These are phyloP conservation scores for Salicornia ramosissima DNA, from an alignment of 148 eudicot genomes.

Conservation along the genomic window DNA sequence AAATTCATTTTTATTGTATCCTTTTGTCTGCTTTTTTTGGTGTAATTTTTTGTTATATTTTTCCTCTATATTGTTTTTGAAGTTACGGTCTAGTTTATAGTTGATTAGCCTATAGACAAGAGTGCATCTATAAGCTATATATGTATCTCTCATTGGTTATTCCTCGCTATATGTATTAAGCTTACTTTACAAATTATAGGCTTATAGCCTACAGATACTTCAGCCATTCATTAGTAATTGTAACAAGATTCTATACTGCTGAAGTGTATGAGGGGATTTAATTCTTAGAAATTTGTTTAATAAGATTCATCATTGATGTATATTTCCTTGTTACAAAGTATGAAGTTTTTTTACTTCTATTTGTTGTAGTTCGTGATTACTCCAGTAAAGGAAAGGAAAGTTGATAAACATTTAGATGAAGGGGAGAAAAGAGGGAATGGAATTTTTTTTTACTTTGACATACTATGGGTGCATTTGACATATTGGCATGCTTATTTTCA, in stretches of 20 bases:
- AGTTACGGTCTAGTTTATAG: slow-evolving; percentile 26
- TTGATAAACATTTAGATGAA: no score
- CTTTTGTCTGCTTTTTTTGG: slow-evolving; percentile 26
- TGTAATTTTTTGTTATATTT: slow-evolving; percentile 17
- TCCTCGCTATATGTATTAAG: slow-evolving; percentile 24
- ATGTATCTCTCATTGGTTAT: slow-evolving; percentile 23
- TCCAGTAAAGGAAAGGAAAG: no score
- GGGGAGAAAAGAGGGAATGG: no score
- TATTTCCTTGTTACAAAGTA: neutral
- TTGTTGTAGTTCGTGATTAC: neutral
- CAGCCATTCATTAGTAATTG: slow-evolving; percentile 36
- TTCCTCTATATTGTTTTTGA: slow-evolving; percentile 13
- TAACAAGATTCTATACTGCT: slow-evolving; percentile 25
- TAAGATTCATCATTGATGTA: slow-evolving; percentile 1
- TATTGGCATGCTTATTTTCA: no score
- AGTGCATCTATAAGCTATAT: slow-evolving; percentile 28
- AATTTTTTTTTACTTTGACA: no score
- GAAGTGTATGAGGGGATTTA: slow-evolving; percentile 15
- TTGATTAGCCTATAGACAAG: slow-evolving; percentile 30
- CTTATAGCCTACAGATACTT: slow-evolving; percentile 14
- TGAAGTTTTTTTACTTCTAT: neutral
- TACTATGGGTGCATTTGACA: no score
- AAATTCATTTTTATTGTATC: slow-evolving; percentile 7
- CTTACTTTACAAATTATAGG: neutral
- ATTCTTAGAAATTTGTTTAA: slow-evolving; percentile 20